Evolutionary conservation across 2,329 filamentous ascomycete species (phyloP).

Genomic region (Sclerotinia sclerotiorum): DNA sequence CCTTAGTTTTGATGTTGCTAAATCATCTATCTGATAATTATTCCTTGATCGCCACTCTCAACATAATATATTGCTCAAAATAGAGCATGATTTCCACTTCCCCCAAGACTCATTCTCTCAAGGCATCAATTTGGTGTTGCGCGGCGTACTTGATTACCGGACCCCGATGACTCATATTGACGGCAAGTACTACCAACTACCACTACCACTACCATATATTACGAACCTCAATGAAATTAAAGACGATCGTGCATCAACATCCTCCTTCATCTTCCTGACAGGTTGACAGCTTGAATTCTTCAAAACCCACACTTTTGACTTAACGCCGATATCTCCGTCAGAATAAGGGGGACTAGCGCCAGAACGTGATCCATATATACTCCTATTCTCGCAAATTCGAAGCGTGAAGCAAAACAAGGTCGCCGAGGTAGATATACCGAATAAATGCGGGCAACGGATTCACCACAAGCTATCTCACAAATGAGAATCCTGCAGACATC

Average conservation of each 20-base stretch:
- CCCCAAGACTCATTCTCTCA: neutral
- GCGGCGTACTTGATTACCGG: conserved; percentile 11
- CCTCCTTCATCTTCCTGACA: too few species aligned
- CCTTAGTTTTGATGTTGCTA: neutral
- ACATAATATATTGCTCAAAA: neutral
- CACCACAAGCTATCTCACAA: neutral
- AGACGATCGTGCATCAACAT: neutral
- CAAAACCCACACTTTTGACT: neutral
- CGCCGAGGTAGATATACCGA: too few species aligned
- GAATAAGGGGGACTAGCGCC: neutral
- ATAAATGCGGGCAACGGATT: neutral
- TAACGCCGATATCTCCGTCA: neutral
- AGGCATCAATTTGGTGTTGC: conserved; percentile 4
- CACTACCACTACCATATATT: too few species aligned
- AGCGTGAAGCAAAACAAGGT: neutral
- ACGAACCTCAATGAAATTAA: neutral
- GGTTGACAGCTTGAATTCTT: neutral
- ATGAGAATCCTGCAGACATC: too few species aligned
- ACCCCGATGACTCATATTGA: too few species aligned
- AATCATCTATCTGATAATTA: neutral
- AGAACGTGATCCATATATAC: neutral
- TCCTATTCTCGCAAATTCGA: neutral
- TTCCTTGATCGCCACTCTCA: neutral
- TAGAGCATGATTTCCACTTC: neutral
- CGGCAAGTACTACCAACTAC: too few species aligned